Percentiles rank a stretch among this genome's conserved stretches.
These are phyloP conservation scores for Mentha longifolia DNA, from an alignment of 257 asterid species.

Conservation along the genomic window DNA sequence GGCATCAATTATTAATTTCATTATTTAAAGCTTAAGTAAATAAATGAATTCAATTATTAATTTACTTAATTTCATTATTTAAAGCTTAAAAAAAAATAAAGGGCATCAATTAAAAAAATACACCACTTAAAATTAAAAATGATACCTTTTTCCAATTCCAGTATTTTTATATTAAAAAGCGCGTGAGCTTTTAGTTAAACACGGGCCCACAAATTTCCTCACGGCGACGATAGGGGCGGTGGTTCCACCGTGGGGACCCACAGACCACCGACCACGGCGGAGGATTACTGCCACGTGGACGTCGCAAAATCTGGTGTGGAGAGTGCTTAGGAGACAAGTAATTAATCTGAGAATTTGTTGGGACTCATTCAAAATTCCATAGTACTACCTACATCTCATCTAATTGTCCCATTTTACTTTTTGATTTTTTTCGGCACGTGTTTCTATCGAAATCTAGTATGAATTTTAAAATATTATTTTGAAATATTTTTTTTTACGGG, in stretches of 20 bases:
- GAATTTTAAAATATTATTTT: too few relatives aligned
- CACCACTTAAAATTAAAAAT: neutral
- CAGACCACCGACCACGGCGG: constrained; percentile 38
- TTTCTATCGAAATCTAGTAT: too few relatives aligned
- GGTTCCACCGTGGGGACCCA: constrained; percentile 31
- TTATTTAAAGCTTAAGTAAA: too few relatives aligned
- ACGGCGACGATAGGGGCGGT: constrained; percentile 33
- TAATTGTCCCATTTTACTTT: too few relatives aligned
- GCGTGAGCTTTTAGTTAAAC: constrained; percentile 26
- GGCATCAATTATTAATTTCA: too few relatives aligned
- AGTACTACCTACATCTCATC: constrained; percentile 33
- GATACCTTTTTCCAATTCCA: neutral
- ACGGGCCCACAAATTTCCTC: constrained; percentile 19
- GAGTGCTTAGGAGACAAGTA: constrained; percentile 28
- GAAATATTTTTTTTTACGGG: too few relatives aligned
- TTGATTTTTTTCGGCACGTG: too few relatives aligned
- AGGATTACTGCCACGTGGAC: constrained; percentile 37
- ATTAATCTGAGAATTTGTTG: constrained; percentile 14
- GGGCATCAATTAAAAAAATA: too few relatives aligned
- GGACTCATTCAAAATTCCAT: constrained; percentile 26
- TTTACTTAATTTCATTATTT: neutral
- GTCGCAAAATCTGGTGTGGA: neutral
- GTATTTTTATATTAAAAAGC: constrained; percentile 20
- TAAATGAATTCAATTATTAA: too few relatives aligned
- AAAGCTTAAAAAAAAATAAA: too few relatives aligned